Base-by-base conservation (phyloP, 805 yeast species). In the Torulaspora gathmanii region DNA sequence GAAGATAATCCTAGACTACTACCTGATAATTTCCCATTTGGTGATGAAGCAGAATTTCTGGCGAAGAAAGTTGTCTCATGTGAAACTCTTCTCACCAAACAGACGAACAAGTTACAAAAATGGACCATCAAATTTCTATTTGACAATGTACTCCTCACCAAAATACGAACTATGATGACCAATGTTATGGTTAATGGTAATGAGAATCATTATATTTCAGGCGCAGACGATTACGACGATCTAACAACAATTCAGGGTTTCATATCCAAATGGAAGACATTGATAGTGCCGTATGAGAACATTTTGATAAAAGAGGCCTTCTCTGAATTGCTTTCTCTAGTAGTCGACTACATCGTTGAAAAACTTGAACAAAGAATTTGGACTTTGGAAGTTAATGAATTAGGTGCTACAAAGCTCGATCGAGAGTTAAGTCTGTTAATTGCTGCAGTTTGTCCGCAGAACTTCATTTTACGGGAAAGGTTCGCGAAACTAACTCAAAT, bases 401-500 rank as follows among this genome's bases (percentile, higher is more conserved):
- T 86, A 33, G 98, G 97, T 1, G 81, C 95, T 0, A 74, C 88
- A 15, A 84, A 82, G 52, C 69, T 93, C 40, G 98, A 93, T 52
- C 79, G 86, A 47, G 96, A 90, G 59, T 68, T 89, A 17, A 79
- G 89, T 37, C 72, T 78, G 22, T 73, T 91, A 27, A 85, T 93
- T 40, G 76, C 82, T 36, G 83, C 83, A 46, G 75, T 86, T 5
- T 82, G 95, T 39, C 82, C 80, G 40, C 78, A 80, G 45, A 73
- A 82, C 57, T 91, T 89, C 64, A 75, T 76, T 28, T 68, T 89
- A 54, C 72, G 96, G 48, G 93, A 87, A 49, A 77, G 78, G 54
- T 91, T 91, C 59, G 73, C 84, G 6, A 72, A 88, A 47, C 80
- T 88, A 5, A 88, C 96, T 0, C 98, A 91, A 62, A 74, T 93